Evolutionary conservation across 1,139 yeast genomes (phyloP).

Genomic region (Geotrichum phurueaensis): DNA sequence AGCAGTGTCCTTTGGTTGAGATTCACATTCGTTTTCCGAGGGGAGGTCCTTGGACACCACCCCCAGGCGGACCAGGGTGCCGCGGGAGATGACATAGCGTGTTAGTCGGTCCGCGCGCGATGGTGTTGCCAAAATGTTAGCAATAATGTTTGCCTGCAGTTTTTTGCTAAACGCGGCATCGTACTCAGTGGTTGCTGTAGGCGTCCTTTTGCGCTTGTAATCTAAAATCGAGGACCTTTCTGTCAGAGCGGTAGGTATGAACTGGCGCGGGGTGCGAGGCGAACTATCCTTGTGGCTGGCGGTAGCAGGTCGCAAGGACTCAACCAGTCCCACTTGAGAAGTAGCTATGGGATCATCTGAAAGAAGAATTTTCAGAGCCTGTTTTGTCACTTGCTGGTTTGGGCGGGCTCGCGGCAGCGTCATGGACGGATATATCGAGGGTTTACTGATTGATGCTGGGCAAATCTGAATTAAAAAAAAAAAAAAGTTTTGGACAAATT

Average conservation of each 20-base stretch:
- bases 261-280: not conserved
- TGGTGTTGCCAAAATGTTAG: constrained; percentile 29
- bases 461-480: not conserved
- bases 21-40: not conserved
- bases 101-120: constrained; percentile 29
- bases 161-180: constrained; percentile 3
- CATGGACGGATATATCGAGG: not conserved
- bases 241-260: not conserved
- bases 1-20: not conserved
- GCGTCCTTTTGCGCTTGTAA: not conserved
- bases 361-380: not conserved
- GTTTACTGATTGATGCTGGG: not conserved
- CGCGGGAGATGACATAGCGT: constrained; percentile 27
- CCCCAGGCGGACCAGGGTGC: constrained; percentile 29
- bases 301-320: not conserved
- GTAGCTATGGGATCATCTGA: not conserved
- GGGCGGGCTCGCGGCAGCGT: not conserved
- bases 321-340: not conserved
- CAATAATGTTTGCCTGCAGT: constrained; percentile 27
- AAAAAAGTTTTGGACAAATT: not conserved
- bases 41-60: constrained; percentile 11
- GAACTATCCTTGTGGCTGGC: not conserved
- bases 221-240: not conserved
- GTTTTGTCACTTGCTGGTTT: not conserved
- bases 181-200: not conserved